Base-by-base conservation (phyloP, 2,329 filamentous ascomycete species). In the Phaeosphaeriaceae sp. region DNA sequence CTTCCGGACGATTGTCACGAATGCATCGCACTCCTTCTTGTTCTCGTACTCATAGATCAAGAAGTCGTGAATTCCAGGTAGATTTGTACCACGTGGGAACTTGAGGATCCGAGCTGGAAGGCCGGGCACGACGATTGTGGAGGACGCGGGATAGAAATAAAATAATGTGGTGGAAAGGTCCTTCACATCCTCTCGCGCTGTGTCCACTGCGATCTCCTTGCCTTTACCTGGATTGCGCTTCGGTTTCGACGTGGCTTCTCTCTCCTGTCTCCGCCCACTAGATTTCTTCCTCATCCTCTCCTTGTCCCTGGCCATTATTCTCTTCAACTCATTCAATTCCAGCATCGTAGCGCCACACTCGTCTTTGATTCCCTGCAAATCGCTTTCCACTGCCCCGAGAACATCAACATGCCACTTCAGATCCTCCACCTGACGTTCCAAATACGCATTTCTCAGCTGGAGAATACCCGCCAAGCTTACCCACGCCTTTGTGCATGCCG, bases 21-120 rank as follows among this genome's bases (percentile, higher is more conserved):
- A 42, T 3, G 45, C 24, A 21, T 64, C 56, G 1, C 48, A 13
- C 27, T 53, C 51, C 3, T 47, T 48, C 7, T 48, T 48, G 10
- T 51, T 15, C 2, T 20, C 22, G 25, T 45, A 19, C 7, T 52
- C 45, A 20, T 48, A 22, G 20, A 60, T 21, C 0, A 71, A 53
- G 13, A 61, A 57, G 5, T 59, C 21, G 1, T 41, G 46, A 15
- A 68, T 61, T 13, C 15, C 45, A 4, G 21, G 45, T 13, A 47
- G 45, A 24, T 15, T 27, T 15, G 22, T 27, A 10, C 45, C 22
- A 10, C 17, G 45, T 17, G 45, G 45, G 17, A 66, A 53, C 0
- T 50, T n/a, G 1, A 71, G 56, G 21, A 60, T 67, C 1, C 53
- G 61, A 6, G 54, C 40, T 10, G 46, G 24, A n/a, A 10, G 15